Conservation (phyloP, 768 basidiomycete genomes). For the Kwoniella sp. region DNA sequence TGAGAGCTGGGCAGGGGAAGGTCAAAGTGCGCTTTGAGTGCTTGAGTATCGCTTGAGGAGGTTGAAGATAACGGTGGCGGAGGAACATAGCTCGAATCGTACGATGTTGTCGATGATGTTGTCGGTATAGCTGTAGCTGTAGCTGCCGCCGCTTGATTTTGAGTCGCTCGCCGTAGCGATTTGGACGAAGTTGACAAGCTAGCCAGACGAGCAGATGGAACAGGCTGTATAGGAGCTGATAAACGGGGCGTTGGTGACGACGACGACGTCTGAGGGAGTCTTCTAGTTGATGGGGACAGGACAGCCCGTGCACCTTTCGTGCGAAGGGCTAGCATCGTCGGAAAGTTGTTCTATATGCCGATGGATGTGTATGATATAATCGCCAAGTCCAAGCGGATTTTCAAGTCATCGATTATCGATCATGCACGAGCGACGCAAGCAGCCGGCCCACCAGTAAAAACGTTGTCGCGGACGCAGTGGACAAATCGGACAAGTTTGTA, state of each 20-base stretch:
- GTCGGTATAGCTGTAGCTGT: conserved; percentile 12
- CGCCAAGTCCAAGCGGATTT: no score
- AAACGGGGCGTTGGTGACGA: not conserved
- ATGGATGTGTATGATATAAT: not conserved
- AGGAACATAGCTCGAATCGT: conserved; percentile 13
- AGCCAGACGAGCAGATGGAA: not conserved
- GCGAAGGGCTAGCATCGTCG: not conserved
- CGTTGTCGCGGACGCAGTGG: no score
- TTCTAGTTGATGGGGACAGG: not conserved
- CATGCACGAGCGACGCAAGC: no score
- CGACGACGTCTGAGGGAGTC: not conserved
- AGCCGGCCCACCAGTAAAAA: no score
- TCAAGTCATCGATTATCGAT: no score
- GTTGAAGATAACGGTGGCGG: conserved; percentile 12
- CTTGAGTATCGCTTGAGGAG: conserved; percentile 26
- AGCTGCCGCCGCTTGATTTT: conserved; percentile 23
- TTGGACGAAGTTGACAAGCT: not conserved
- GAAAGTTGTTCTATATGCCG: not conserved
- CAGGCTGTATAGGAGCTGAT: no score
- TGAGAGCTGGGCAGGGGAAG: conserved; percentile 13
- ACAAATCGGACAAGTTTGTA: no score
- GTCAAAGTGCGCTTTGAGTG: conserved; percentile 43
- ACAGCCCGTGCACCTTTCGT: not conserved
- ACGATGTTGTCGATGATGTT: not conserved
- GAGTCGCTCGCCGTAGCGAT: conserved; percentile 8